Percentiles rank a stretch among this genome's conserved stretches.
Evolutionary conservation across 169 alveolate genomes (phyloP).

Genomic region (Plasmodium reichenowi): DNA sequence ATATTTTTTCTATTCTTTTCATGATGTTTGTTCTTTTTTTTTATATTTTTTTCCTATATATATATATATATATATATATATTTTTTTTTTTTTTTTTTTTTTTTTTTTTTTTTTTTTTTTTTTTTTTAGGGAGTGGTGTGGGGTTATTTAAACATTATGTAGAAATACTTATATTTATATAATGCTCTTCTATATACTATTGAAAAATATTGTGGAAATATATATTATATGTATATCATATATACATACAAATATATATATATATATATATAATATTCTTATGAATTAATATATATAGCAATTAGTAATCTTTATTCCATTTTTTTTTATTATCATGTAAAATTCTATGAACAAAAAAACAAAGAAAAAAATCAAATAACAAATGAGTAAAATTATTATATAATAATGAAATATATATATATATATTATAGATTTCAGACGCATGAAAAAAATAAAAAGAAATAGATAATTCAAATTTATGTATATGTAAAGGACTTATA

Average conservation of each 20-base stretch:
- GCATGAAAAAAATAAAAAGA: too few species aligned
- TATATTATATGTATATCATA: neutral
- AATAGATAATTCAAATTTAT: too few species aligned
- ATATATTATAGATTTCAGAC: neutral
- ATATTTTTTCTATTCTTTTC: too few species aligned
- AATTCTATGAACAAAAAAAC: slow-evolving; percentile 9
- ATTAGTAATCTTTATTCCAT: slow-evolving; percentile 5
- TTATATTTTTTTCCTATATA: too few species aligned
- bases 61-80: too few species aligned
- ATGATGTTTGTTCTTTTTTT: too few species aligned
- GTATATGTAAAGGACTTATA: too few species aligned
- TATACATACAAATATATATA: neutral
- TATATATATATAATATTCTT: slow-evolving; percentile 6
- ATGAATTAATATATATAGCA: neutral
- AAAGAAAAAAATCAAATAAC: neutral
- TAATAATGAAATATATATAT: slow-evolving; percentile 3
- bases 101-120: neutral
- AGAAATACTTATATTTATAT: slow-evolving; percentile 1
- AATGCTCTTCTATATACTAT: neutral
- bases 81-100: slow-evolving; percentile 7
- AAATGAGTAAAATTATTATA: neutral
- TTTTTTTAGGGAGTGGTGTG: neutral
- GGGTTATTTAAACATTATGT: neutral
- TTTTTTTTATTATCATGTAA: slow-evolving; percentile 1
- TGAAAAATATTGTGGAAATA: neutral